Conservation (phyloP, 1,139 yeast species). For the Kodamaea arcana region DNA sequence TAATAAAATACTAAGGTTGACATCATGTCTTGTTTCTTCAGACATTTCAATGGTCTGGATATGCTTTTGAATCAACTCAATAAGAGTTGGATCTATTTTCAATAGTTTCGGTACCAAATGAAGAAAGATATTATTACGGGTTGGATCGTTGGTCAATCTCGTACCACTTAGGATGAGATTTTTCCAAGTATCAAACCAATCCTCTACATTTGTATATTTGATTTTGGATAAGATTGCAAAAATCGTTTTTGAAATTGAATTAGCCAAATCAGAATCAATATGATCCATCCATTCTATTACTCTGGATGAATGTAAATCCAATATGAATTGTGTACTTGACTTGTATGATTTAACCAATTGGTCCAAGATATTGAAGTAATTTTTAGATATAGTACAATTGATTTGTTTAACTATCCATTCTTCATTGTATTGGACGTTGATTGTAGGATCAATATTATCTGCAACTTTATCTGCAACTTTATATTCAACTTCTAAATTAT, state of each 20-base stretch:
- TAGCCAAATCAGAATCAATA: constrained; percentile 60
- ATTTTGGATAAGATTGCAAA: constrained; percentile 34
- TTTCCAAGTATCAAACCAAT: constrained; percentile 58
- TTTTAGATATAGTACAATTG: constrained; percentile 50
- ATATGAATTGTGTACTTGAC: constrained; percentile 38
- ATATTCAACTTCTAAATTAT: not conserved
- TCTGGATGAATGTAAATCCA: constrained; percentile 42
- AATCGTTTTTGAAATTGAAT: constrained; percentile 62
- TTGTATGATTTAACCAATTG: constrained; percentile 34
- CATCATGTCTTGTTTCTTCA: constrained; percentile 4
- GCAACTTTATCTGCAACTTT: too few species aligned
- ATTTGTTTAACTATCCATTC: constrained; percentile 47
- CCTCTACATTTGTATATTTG: constrained; percentile 15
- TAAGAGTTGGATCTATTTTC: constrained; percentile 37
- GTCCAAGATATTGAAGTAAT: constrained; percentile 57
- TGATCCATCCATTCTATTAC: constrained; percentile 40
- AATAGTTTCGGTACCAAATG: constrained; percentile 65
- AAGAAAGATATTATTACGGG: constrained; percentile 48
- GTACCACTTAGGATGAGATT: constrained; percentile 30
- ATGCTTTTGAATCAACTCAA: constrained; percentile 26
- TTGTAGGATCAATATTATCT: not conserved
- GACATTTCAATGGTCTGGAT: constrained; percentile 6
- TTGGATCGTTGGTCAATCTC: constrained; percentile 20
- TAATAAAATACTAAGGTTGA: constrained; percentile 39
- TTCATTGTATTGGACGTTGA: not conserved